These are phyloP conservation scores for Mycosphaerelloides madeirae DNA, from an alignment of 2,329 filamentous ascomycete genomes.

Conservation along the genomic window DNA sequence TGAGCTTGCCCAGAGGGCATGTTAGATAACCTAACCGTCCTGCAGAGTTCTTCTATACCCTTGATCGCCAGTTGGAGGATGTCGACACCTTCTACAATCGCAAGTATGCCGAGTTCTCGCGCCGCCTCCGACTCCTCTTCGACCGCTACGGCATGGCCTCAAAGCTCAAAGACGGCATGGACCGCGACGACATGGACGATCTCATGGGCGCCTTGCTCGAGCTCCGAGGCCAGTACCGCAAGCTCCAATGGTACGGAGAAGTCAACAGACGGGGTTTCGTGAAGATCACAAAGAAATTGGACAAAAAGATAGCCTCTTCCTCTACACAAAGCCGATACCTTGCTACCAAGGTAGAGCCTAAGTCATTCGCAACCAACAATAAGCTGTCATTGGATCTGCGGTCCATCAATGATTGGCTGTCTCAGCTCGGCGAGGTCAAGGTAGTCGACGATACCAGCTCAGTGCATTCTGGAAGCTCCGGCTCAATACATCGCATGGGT, in stretches of 20 bases:
- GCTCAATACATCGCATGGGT: constrained; percentile 71
- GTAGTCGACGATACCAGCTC: constrained; percentile 71
- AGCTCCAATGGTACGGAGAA: constrained; percentile 95
- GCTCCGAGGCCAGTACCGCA: constrained; percentile 78
- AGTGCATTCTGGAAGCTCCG: constrained; percentile 53
- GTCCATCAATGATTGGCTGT: constrained; percentile 86
- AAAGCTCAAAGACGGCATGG: constrained; percentile 66
- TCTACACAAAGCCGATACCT: constrained; percentile 77
- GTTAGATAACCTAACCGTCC: constrained; percentile 23
- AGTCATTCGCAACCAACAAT: constrained; percentile 75
- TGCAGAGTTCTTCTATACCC: constrained; percentile 90
- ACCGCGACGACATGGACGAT: constrained; percentile 86
- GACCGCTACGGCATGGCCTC: constrained; percentile 76
- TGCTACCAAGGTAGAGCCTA: constrained; percentile 82
- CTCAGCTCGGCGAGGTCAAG: constrained; percentile 71
- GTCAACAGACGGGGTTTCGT: constrained; percentile 92
- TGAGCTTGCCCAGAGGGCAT: constrained; percentile 17
- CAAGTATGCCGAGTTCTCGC: constrained; percentile 78
- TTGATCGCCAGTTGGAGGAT: constrained; percentile 95
- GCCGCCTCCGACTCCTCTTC: constrained; percentile 78
- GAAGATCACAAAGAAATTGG: constrained; percentile 98
- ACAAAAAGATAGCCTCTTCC: constrained; percentile 80
- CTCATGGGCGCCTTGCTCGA: constrained; percentile 86
- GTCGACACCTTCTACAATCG: constrained; percentile 97
- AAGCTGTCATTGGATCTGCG: constrained; percentile 56